Evolutionary conservation across 106 monocot genomes (phyloP).

Genomic region (Allium cepa): DNA sequence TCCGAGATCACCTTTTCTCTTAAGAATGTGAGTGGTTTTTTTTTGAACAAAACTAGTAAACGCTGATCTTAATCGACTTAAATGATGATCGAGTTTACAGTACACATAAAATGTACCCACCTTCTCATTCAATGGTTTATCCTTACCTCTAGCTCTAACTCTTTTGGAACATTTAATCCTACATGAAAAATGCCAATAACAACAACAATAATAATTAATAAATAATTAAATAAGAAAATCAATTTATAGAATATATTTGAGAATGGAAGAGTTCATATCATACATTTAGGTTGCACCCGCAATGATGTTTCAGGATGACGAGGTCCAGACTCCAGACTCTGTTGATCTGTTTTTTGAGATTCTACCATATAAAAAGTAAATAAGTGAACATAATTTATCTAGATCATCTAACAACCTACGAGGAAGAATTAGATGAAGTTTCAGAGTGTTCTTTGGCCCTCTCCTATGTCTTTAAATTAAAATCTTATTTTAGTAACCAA

Average conservation of each 20-base stretch:
- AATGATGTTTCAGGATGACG: conserved; percentile 69
- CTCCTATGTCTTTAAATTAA: conserved; percentile 77
- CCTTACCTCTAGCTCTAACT: conserved; percentile 85
- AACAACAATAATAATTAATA: too few species aligned
- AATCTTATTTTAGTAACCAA: conserved; percentile 45
- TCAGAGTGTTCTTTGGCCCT: conserved; percentile 64
- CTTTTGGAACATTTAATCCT: conserved; percentile 81
- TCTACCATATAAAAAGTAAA: conserved; percentile 31
- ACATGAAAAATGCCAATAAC: too few species aligned
- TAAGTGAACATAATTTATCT: too few species aligned
- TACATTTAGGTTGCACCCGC: conserved; percentile 57
- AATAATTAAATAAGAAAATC: neutral
- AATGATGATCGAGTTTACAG: too few species aligned
- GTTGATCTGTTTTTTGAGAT: conserved; percentile 42
- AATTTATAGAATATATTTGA: neutral
- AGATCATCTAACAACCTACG: conserved; percentile 75
- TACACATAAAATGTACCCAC: too few species aligned
- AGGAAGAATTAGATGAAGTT: conserved; percentile 37
- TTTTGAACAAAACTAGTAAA: neutral
- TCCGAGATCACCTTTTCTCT: conserved; percentile 45
- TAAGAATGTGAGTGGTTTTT: conserved; percentile 72
- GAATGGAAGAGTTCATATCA: conserved; percentile 32
- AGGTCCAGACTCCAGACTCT: conserved; percentile 67
- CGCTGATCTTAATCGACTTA: too few species aligned
- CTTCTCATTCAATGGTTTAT: conserved; percentile 82